Percentiles rank a stretch among this genome's conserved stretches.
Conservation (phyloP, 2,329 filamentous ascomycete genomes). For the Phymatotrichopsis omnivora region DNA sequence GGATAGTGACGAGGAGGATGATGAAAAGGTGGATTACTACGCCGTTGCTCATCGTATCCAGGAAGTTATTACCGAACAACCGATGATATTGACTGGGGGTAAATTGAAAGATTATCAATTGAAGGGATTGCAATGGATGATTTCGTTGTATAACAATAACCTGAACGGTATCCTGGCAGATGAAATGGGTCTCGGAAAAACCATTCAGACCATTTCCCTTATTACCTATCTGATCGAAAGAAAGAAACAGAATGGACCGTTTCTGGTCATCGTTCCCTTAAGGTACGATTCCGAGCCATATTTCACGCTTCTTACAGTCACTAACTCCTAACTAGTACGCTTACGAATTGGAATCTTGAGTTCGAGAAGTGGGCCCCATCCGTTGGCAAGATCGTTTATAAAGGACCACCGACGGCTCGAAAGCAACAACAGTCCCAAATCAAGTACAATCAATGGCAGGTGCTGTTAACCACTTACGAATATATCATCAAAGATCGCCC, state of each 20-base stretch:
- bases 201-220: constrained; percentile 96
- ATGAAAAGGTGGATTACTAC: constrained; percentile 94
- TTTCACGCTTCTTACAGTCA: constrained; percentile 2
- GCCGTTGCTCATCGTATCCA: constrained; percentile 93
- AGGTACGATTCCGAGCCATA: constrained; percentile 35
- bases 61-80: constrained; percentile 78
- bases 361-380: constrained; percentile 98
- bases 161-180: constrained; percentile 97
- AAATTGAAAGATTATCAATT: constrained; percentile 94
- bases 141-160: constrained; percentile 99
- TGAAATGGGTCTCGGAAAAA: constrained; percentile 99
- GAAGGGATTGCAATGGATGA: constrained; percentile 99
- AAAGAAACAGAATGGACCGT: constrained; percentile 85
- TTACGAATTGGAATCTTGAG: constrained; percentile 97
- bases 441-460: constrained; percentile 89
- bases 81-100: constrained; percentile 79
- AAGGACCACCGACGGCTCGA: constrained; percentile 77
- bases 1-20: constrained; percentile 56
- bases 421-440: constrained; percentile 91
- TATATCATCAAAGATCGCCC: constrained; percentile 99
- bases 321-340: constrained; percentile 46
- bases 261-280: constrained; percentile 90
- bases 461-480: constrained; percentile 93
- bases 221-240: constrained; percentile 95
- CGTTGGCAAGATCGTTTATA: constrained; percentile 83